Conservation (phyloP, 805 yeast species). For the Candida ortonii region DNA sequence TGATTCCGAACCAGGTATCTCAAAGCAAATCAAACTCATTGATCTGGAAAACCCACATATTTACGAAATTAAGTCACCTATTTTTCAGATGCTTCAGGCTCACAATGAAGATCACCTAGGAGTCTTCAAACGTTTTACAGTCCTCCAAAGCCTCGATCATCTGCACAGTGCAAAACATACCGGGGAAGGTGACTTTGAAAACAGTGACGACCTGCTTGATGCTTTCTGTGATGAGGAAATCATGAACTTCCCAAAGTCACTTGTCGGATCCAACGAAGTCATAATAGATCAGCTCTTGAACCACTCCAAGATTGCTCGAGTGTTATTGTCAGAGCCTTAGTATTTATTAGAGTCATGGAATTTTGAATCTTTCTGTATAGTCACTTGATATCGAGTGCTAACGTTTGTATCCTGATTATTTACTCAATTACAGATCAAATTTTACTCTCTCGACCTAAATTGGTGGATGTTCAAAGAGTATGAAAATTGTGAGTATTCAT, state of each 20-base stretch:
- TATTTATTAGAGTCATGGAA: too few relatives aligned
- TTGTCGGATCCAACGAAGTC: conserved; percentile 7
- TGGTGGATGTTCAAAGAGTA: too few relatives aligned
- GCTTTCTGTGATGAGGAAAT: conserved; percentile 31
- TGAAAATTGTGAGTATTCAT: too few relatives aligned
- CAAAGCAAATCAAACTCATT: conserved; percentile 19
- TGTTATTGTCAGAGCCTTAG: too few relatives aligned
- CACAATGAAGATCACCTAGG: conserved; percentile 20
- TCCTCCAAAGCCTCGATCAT: conserved; percentile 36
- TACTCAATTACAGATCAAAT: too few relatives aligned
- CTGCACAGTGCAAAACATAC: conserved; percentile 34
- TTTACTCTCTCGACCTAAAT: too few relatives aligned
- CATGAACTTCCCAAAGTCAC: conserved; percentile 18
- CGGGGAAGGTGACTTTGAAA: conserved; percentile 25
- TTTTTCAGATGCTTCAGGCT: conserved; percentile 22
- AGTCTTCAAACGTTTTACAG: conserved; percentile 32
- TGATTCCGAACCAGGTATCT: too few relatives aligned
- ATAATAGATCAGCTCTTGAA: conserved; percentile 19
- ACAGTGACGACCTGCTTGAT: conserved; percentile 29
- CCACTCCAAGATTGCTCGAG: conserved; percentile 28
- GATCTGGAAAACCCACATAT: conserved; percentile 27
- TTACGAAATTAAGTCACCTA: conserved; percentile 36
- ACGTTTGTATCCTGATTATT: too few relatives aligned
- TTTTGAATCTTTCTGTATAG: too few relatives aligned
- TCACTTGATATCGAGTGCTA: too few relatives aligned